These are phyloP conservation scores for Pulveroboletus ridleyi DNA, from an alignment of 1,284 basidiomycete genomes.

Conservation along the genomic window DNA sequence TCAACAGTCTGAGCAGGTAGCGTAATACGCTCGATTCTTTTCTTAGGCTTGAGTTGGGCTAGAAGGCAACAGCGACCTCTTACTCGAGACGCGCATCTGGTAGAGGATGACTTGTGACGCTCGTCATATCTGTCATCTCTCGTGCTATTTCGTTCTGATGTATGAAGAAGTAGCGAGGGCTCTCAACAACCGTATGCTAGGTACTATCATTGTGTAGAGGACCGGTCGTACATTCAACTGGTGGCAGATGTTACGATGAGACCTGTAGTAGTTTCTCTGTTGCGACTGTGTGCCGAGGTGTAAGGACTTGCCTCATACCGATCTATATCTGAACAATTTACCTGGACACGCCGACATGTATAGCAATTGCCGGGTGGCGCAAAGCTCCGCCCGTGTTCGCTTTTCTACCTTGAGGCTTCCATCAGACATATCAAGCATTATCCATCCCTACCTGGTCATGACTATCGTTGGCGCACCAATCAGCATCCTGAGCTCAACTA, in stretches of 20 bases:
- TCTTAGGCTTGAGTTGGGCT: constrained; percentile 91
- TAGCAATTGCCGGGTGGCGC: too few species aligned
- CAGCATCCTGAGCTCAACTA: too few species aligned
- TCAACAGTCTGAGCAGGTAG: constrained; percentile 96
- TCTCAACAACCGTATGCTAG: constrained; percentile 27
- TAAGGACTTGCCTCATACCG: constrained; percentile 7
- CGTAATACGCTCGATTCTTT: constrained; percentile 94
- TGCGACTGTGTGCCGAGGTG: neutral
- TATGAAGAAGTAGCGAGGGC: constrained; percentile 8
- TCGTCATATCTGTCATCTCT: neutral
- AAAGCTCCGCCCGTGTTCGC: too few species aligned
- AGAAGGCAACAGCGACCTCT: constrained; percentile 82
- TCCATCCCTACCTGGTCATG: too few species aligned
- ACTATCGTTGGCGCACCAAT: too few species aligned
- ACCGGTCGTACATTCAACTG: constrained; percentile 27
- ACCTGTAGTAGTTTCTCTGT: neutral
- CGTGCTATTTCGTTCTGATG: neutral
- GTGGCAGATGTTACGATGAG: neutral
- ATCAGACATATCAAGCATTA: too few species aligned
- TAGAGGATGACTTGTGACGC: constrained; percentile 44
- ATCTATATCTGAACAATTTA: neutral
- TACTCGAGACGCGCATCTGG: constrained; percentile 91
- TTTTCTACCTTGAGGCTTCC: too few species aligned
- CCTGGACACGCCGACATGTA: too few species aligned
- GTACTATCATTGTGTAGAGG: neutral